These are phyloP conservation scores for Mrakia frigida DNA, from an alignment of 768 basidiomycete genomes.

Conservation along the genomic window DNA sequence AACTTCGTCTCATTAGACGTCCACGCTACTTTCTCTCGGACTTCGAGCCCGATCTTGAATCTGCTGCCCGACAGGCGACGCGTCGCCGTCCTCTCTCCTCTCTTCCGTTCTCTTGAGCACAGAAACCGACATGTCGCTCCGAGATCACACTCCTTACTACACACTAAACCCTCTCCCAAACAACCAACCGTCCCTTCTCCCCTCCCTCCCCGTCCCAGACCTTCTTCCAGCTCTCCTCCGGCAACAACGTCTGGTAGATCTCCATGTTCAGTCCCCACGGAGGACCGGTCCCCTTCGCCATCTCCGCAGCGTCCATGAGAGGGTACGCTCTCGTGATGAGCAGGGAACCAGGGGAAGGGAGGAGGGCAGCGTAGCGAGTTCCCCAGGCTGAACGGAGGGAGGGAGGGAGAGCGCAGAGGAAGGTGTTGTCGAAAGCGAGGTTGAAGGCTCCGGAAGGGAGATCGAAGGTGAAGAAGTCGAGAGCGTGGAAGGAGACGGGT, in stretches of 20 bases:
- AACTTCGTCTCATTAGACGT: too few species aligned
- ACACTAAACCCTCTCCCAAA: slow-evolving; percentile 9
- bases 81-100: too few species aligned
- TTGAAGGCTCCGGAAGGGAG: background rate
- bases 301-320: background rate
- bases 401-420: slow-evolving; percentile 2
- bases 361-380: background rate
- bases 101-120: too few species aligned
- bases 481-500: background rate
- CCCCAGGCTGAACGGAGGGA: background rate
- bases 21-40: too few species aligned
- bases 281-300: background rate
- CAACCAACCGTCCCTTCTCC: background rate
- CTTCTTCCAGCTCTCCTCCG: background rate
- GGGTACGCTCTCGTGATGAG: background rate
- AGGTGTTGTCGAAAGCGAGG: slow-evolving; percentile 10
- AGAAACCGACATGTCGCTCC: too few species aligned
- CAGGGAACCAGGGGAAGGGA: background rate
- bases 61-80: too few species aligned
- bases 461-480: background rate
- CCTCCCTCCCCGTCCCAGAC: background rate
- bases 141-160: too few species aligned
- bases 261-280: background rate
- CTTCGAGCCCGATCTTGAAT: too few species aligned
- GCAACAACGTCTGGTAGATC: background rate